Evolutionary conservation across 2,329 filamentous ascomycete genomes (phyloP).

Genomic region (Neoascochyta sp.): DNA sequence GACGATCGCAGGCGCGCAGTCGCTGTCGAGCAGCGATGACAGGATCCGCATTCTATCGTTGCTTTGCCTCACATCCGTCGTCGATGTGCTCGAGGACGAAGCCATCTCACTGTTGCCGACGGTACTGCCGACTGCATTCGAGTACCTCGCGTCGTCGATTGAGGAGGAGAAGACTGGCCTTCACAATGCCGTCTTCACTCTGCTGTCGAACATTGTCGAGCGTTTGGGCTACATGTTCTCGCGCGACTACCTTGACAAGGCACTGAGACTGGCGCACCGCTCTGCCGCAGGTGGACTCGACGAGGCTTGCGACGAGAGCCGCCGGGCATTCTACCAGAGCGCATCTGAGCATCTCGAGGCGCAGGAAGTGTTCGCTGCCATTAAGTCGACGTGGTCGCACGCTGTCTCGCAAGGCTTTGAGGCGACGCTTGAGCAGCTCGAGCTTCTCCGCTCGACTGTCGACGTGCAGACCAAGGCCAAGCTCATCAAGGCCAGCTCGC

Average conservation of each 20-base stretch:
- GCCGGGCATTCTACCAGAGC: conserved; percentile 66
- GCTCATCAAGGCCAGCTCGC: conserved; percentile 69
- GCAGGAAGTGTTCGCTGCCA: conserved; percentile 68
- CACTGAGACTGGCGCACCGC: conserved; percentile 67
- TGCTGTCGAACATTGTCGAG: conserved; percentile 75
- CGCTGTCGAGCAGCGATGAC: conserved; percentile 69
- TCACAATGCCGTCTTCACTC: conserved; percentile 77
- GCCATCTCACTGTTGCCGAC: conserved; percentile 78
- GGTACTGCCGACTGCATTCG: conserved; percentile 68
- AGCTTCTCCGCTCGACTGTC: conserved; percentile 66
- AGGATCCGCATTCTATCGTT: conserved; percentile 78
- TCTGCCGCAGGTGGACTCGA: conserved; percentile 64
- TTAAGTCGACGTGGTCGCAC: conserved; percentile 68
- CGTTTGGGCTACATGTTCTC: conserved; percentile 89
- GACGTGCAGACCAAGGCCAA: conserved; percentile 73
- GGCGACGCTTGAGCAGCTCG: conserved; percentile 60
- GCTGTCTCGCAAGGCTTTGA: conserved; percentile 60
- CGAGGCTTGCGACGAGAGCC: conserved; percentile 60
- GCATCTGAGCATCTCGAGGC: conserved; percentile 74
- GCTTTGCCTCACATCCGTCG: conserved; percentile 80
- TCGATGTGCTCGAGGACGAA: conserved; percentile 81
- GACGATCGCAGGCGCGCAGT: conserved; percentile 71
- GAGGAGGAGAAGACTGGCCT: conserved; percentile 56
- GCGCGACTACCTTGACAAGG: conserved; percentile 65
- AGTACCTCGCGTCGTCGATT: conserved; percentile 66